Conservation (phyloP, 176 grass and related monocot species). For the Oryza longistaminata region DNA sequence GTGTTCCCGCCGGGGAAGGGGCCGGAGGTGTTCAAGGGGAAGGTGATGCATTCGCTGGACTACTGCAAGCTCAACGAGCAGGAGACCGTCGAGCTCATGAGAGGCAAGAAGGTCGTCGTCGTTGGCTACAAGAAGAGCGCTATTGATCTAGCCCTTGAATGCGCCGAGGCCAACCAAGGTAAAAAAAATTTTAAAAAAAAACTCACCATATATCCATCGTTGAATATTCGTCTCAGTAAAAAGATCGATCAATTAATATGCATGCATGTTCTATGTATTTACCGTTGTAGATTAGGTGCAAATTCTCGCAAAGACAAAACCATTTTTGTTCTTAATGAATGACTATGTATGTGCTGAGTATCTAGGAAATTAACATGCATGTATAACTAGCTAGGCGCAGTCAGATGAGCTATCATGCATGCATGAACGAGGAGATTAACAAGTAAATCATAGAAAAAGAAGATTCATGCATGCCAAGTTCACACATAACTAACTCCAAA, state of each 20-base stretch:
- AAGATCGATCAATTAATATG: not conserved
- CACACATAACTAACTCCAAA: constrained; percentile 12
- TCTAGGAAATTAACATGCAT: not conserved
- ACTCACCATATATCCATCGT: not conserved
- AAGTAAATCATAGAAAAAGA: constrained; percentile 24
- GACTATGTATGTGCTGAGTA: not conserved
- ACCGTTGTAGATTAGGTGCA: not conserved
- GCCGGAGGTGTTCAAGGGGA: constrained; percentile 69
- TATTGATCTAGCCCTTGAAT: constrained; percentile 88
- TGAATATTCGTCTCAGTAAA: not conserved
- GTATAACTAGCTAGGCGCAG: not conserved
- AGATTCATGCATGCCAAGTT: constrained; percentile 23
- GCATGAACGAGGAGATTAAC: not conserved
- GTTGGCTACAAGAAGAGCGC: constrained; percentile 98
- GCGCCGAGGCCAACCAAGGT: constrained; percentile 92
- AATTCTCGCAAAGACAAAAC: not conserved
- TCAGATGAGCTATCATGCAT: not conserved
- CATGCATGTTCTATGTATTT: not conserved
- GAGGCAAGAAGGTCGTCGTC: constrained; percentile 85
- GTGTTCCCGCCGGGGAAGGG: constrained; percentile 62
- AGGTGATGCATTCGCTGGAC: constrained; percentile 84
- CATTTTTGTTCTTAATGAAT: not conserved
- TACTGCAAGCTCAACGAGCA: constrained; percentile 90
- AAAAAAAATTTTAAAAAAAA: not conserved
- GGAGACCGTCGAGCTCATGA: constrained; percentile 67